Percentiles rank a stretch among this genome's conserved stretches.
phyloP scores from a whole-genome alignment of 768 basidiomycete species.

The Kwoniella europaea region DNA sequence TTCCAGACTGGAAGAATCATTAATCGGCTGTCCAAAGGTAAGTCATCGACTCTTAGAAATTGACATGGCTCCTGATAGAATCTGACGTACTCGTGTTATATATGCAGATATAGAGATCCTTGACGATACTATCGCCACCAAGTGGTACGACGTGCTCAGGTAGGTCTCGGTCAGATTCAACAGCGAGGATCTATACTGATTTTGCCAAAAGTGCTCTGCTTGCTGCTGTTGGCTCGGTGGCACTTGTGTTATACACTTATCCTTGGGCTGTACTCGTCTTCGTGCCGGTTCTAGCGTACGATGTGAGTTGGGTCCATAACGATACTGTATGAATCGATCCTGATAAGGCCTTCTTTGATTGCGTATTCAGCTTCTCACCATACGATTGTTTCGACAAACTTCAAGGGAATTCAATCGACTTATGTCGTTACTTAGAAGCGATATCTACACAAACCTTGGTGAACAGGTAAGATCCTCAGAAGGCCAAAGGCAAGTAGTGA shows the following conservation, averaged over 20 bases:
- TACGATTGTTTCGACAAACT: constrained; percentile 41
- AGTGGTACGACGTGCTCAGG: constrained; percentile 38
- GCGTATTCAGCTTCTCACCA: constrained; percentile 28
- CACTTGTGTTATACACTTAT: constrained; percentile 45
- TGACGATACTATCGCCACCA: constrained; percentile 48
- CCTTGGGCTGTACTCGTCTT: constrained; percentile 44
- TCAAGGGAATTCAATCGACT: constrained; percentile 48
- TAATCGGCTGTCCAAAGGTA: constrained; percentile 41
- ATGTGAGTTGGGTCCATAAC: constrained; percentile 18
- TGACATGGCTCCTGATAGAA: too few relatives aligned
- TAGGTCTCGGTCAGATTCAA: constrained; percentile 5
- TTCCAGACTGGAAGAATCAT: constrained; percentile 47
- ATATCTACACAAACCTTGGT: constrained; percentile 41
- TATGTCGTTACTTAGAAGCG: constrained; percentile 37
- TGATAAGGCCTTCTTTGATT: neutral
- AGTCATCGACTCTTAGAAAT: too few relatives aligned
- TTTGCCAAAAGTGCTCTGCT: constrained; percentile 13
- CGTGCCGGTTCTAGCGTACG: constrained; percentile 36
- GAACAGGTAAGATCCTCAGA: constrained; percentile 38
- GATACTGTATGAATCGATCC: neutral
- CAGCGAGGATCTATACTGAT: neutral
- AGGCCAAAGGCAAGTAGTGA: neutral
- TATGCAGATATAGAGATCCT: constrained; percentile 53
- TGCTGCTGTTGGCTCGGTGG: constrained; percentile 40
- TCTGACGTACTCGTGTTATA: too few relatives aligned